phyloP scores from a whole-genome alignment of 208 protist genomes.

The Trypanosoma mega region DNA sequence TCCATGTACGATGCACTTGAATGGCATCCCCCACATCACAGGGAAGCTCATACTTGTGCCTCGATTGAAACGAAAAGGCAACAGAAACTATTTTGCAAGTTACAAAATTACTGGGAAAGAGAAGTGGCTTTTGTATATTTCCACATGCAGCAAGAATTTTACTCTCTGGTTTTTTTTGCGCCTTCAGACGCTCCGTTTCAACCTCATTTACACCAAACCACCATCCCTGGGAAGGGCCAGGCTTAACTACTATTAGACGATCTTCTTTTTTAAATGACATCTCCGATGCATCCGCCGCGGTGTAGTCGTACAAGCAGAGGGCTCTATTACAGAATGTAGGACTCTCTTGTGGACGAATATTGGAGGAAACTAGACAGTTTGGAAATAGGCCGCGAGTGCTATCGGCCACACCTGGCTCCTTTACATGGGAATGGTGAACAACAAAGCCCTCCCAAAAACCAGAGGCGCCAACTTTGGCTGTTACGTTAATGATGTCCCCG shows the following conservation, averaged over 20 bases:
- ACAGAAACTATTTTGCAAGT: constrained; percentile 67
- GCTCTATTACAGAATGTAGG: constrained; percentile 51
- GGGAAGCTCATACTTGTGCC: constrained; percentile 43
- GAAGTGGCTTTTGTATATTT: constrained; percentile 16
- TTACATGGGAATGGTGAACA: constrained; percentile 11
- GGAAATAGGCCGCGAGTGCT: constrained; percentile 27
- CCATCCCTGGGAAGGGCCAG: constrained; percentile 56
- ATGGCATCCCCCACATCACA: constrained; percentile 57
- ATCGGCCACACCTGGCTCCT: neutral
- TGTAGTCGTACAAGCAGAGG: constrained; percentile 63
- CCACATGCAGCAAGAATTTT: neutral
- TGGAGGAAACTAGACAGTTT: constrained; percentile 42
- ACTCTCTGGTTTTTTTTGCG: neutral
- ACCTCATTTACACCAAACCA: constrained; percentile 64
- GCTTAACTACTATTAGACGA: constrained; percentile 50
- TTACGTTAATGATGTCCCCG: constrained; percentile 85
- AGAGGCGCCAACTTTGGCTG: constrained; percentile 60
- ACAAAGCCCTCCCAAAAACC: constrained; percentile 90
- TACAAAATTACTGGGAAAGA: constrained; percentile 77
- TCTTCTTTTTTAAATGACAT: constrained; percentile 55
- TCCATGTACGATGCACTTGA: constrained; percentile 77
- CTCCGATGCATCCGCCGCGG: constrained; percentile 37
- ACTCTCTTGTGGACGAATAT: constrained; percentile 8
- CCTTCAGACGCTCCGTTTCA: constrained; percentile 4
- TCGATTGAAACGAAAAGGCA: constrained; percentile 50